Conservation (phyloP, 2,329 filamentous ascomycete genomes). For the Exophiala aquamarina region DNA sequence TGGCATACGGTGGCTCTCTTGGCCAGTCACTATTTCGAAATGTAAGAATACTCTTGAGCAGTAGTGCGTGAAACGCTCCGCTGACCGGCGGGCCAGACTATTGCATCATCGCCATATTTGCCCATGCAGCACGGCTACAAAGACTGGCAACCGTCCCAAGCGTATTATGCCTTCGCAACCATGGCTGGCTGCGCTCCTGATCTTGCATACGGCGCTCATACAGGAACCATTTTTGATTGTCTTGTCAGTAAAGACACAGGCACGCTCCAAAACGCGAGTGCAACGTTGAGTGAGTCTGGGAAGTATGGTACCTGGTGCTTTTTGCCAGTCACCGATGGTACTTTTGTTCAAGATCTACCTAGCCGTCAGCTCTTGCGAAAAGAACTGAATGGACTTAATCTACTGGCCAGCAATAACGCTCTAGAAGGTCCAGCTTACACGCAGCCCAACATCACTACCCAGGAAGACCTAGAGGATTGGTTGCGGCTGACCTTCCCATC, state of each 20-base stretch:
- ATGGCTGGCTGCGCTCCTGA: slow-evolving; percentile 40
- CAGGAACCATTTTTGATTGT: slow-evolving; percentile 43
- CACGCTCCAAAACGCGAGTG: slow-evolving; percentile 39
- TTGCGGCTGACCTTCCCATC: slow-evolving; percentile 42
- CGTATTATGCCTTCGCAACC: slow-evolving; percentile 48
- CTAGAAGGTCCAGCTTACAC: slow-evolving; percentile 52
- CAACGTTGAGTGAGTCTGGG: slow-evolving; percentile 34
- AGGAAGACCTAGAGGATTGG: slow-evolving; percentile 41
- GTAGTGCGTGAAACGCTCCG: neutral
- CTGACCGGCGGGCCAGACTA: slow-evolving; percentile 26
- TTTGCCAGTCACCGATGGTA: slow-evolving; percentile 45
- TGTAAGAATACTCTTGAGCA: too few species aligned
- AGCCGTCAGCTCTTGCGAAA: slow-evolving; percentile 37
- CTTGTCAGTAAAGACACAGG: slow-evolving; percentile 37
- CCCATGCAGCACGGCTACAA: slow-evolving; percentile 55
- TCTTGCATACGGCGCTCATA: slow-evolving; percentile 30
- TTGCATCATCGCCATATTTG: slow-evolving; percentile 52
- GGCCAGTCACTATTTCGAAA: slow-evolving; percentile 38
- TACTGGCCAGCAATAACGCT: slow-evolving; percentile 47
- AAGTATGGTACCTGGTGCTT: slow-evolving; percentile 45
- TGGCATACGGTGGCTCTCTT: slow-evolving; percentile 48
- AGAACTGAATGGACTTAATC: slow-evolving; percentile 39
- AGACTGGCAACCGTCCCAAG: slow-evolving; percentile 45
- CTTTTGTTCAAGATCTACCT: slow-evolving; percentile 39
- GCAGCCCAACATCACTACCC: slow-evolving; percentile 45